Base-by-base conservation (phyloP, 1,284 basidiomycete species). In the Pisolithus thermaeus region DNA sequence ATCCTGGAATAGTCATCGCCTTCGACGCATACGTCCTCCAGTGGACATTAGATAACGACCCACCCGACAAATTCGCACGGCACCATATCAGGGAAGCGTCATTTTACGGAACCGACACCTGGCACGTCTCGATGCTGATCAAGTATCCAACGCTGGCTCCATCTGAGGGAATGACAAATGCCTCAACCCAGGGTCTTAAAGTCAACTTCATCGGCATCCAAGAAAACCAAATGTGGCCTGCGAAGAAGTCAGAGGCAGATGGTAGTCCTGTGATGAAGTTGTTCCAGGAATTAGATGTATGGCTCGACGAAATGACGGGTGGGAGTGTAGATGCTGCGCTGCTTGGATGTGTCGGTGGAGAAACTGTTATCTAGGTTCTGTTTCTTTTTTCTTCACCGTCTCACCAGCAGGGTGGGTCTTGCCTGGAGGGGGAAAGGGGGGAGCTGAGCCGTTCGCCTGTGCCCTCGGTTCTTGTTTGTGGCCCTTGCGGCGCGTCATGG, bases 81-180 rank as follows among this genome's bases (percentile, higher is more conserved):
- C 96, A 98, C 66, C 90, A 94, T 62, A 81, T 98, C 70, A 97
- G 96, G 67, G 90, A 92, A 66, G 90, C 81, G 0, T 91, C 90
- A 3, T 90, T 89, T 66, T 87, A 90, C 59, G 87, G 87, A 2
- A 77, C 79, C 30, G 78, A 90, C 54, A 73, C 73, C 0, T 95
- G 89, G 83, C 72, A 76, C 0, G 70, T 95, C 50, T 78, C 88
- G 57, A 73, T 95, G 53, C 78, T 83, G 35, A 70, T 92, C 50
- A 80, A 83, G 59, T 68, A 87, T n/a, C 66, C 70, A 6, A 46
- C 45, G 36, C 60, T 25, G 47, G 58, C 14, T 59, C 62, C 11
- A 59, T 60, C 23, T 58, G 53, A 14, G 35, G 18, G 14, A 16
- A n/a, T 22, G 28, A 18, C 32, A 6, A 60, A 59, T 36, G 63